A percentile compares a stretch with the other conserved stretches of the same genome.
These are phyloP conservation scores for Lecanicillium sp. DNA, from an alignment of 2,329 filamentous ascomycete species.

Conservation along the genomic window DNA sequence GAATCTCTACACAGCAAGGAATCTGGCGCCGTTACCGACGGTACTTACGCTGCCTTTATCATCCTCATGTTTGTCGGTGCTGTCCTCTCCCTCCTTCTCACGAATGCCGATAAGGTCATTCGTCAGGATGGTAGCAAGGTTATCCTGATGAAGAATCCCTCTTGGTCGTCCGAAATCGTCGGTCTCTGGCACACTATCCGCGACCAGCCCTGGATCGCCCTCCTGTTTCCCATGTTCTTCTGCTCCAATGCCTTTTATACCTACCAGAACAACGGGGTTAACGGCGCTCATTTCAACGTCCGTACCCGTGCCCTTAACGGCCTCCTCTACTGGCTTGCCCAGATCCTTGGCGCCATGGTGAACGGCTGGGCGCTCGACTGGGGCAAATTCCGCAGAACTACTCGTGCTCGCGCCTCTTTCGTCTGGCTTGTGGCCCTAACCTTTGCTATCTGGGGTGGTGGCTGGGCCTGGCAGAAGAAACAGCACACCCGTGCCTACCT, in stretches of 20 bases:
- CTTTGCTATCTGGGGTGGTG: constrained; percentile 48
- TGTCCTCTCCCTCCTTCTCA: constrained; percentile 58
- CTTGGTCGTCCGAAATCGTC: constrained; percentile 64
- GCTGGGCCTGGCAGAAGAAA: constrained; percentile 55
- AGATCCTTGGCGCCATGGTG: constrained; percentile 43
- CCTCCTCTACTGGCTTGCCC: constrained; percentile 46
- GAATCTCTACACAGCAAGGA: constrained; percentile 54
- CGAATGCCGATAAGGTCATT: constrained; percentile 62
- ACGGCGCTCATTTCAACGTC: constrained; percentile 44
- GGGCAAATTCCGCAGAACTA: constrained; percentile 30
- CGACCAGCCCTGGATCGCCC: constrained; percentile 55
- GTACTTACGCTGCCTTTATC: constrained; percentile 83
- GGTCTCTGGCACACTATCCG: constrained; percentile 63
- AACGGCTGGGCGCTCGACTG: constrained; percentile 38
- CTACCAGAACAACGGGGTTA: constrained; percentile 48
- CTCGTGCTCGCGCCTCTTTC: constrained; percentile 38
- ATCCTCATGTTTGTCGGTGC: constrained; percentile 72
- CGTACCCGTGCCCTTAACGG: constrained; percentile 47
- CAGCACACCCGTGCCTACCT: constrained; percentile 33
- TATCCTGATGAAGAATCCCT: constrained; percentile 85
- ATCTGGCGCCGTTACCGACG: constrained; percentile 51
- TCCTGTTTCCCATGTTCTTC: constrained; percentile 43
- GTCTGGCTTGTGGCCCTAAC: constrained; percentile 35
- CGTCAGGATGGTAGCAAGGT: constrained; percentile 71
- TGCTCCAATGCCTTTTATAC: constrained; percentile 48